A percentile compares a stretch with the other conserved stretches of the same genome.
Conservation (phyloP, 345 rosid genomes). For the sweet orange (Citrus sinensis) region DNA sequence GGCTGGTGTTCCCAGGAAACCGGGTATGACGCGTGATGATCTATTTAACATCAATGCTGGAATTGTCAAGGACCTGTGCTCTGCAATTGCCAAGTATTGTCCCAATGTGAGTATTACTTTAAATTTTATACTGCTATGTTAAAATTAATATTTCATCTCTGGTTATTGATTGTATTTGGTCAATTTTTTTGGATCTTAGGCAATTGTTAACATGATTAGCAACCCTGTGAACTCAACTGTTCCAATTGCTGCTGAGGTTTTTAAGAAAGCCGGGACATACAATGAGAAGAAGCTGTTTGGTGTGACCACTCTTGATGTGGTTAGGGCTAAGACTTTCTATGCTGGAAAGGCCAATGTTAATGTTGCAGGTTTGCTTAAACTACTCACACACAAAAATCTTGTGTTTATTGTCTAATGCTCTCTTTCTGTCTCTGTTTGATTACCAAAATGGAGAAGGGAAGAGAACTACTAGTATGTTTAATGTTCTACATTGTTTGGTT, state of each 20-base stretch:
- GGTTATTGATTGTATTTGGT: background rate
- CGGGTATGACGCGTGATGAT: constrained; percentile 96
- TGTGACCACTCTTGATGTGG: constrained; percentile 83
- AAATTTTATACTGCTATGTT: background rate
- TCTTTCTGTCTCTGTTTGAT: background rate
- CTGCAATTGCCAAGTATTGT: constrained; percentile 76
- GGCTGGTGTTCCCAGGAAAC: constrained; percentile 90
- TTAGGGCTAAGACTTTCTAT: constrained; percentile 80
- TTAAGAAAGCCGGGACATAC: constrained; percentile 74
- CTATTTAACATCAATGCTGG: constrained; percentile 94
- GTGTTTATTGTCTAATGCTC: background rate
- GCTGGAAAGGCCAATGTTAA: constrained; percentile 67
- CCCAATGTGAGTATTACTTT: constrained; percentile 52
- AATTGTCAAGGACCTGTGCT: constrained; percentile 62
- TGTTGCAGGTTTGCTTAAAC: constrained; percentile 48
- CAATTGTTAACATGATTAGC: constrained; percentile 76
- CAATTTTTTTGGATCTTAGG: constrained; percentile 28
- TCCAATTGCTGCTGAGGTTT: constrained; percentile 74
- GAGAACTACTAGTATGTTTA: background rate
- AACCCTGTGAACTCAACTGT: constrained; percentile 84
- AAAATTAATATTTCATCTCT: background rate
- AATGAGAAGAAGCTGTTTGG: constrained; percentile 69
- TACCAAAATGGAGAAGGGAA: background rate
- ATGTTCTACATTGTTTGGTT: background rate
- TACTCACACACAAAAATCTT: background rate